Evolutionary conservation across 2,329 filamentous ascomycete genomes (phyloP), one percentile per base, ranked within the genome.

Genomic region (Sporothrix mexicana): DNA sequence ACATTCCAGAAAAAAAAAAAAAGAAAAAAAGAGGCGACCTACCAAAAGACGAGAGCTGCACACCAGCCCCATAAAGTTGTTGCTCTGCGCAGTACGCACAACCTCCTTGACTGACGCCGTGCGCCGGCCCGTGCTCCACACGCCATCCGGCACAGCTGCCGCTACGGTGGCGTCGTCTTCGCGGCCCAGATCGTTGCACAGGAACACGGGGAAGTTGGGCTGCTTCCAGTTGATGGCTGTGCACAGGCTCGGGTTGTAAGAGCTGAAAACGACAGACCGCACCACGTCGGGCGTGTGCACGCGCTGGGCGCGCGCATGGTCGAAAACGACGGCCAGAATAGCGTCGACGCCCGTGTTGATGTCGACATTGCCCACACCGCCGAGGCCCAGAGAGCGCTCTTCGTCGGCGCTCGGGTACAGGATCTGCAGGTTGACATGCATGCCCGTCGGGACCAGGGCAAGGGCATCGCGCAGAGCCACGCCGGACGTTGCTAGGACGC

Each of bases 211-310:
- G 80, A 97, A 99, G 80, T 98, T 99, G 2, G 96, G 96, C 81
- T 99, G 96, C 82, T 99, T 99, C 96, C 96, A 99, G 82, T 99
- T 99, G 77, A 99, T 84, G 5, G 95, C 95, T 17, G 93, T 97
- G 82, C 96, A 99, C 23, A 98, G 88, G 75, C 91, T 92, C 13
- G 93, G 87, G 79, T 97, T 98, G 82, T 95, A 97, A 25, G 94
- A 97, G 78, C 93, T 97, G 80, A 99, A 98, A 12, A 98, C 93
- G 70, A 99, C 91, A 13, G 93, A 97, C 55, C 95, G 88, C 77
- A 96, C 91, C 17, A 91, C 89, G 71, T 93, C 90, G 9, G 93
- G 90, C 0, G 89, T 90, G 75, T 81, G 93, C 10, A 78, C 88
- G 77, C 88, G 83, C 78, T 90, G 88, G 1, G 84, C 84, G 61